phyloP scores from a whole-genome alignment of 108 stramenopile genomes.

The Fragilaria crotonensis region DNA sequence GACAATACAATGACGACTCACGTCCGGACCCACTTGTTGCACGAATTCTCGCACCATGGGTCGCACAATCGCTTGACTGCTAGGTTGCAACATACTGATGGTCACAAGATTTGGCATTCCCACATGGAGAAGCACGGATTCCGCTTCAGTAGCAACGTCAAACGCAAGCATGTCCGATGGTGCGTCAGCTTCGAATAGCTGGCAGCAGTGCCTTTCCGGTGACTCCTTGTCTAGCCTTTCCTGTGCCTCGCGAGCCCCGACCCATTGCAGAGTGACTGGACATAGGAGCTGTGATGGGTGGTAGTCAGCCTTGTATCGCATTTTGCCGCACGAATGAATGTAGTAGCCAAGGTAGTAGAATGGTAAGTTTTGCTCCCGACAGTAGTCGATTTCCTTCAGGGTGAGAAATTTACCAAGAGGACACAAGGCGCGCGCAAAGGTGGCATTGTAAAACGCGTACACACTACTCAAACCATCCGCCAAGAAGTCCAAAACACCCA shows the following conservation, averaged over 20 bases:
- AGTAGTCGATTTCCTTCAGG: conserved; percentile 90
- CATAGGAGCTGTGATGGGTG: conserved; percentile 87
- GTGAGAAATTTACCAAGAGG: conserved; percentile 88
- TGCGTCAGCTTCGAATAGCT: conserved; percentile 4
- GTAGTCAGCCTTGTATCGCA: conserved; percentile 97
- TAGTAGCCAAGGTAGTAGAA: conserved; percentile 97
- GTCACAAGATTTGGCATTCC: conserved; percentile 41
- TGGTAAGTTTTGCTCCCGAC: conserved; percentile 33
- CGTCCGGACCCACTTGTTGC: conserved; percentile 40
- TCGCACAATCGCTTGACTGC: conserved; percentile 56
- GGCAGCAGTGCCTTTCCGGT: conserved; percentile 44
- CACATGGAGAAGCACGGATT: conserved; percentile 38
- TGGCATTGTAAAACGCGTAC: conserved; percentile 93
- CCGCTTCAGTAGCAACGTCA: background rate
- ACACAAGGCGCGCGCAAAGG: conserved; percentile 50
- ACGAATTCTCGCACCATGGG: conserved; percentile 58
- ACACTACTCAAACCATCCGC: conserved; percentile 89
- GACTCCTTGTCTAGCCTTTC: conserved; percentile 36
- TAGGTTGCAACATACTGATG: conserved; percentile 53
- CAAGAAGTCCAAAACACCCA: conserved; percentile 90
- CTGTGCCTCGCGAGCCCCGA: conserved; percentile 63
- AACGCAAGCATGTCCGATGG: background rate
- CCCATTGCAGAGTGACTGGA: conserved; percentile 71
- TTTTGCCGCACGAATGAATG: conserved; percentile 90
- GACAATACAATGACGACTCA: conserved; percentile 38